Conservation (phyloP, 371 early-diverging fungal genomes). For the Syncephalastrum racemosum region DNA sequence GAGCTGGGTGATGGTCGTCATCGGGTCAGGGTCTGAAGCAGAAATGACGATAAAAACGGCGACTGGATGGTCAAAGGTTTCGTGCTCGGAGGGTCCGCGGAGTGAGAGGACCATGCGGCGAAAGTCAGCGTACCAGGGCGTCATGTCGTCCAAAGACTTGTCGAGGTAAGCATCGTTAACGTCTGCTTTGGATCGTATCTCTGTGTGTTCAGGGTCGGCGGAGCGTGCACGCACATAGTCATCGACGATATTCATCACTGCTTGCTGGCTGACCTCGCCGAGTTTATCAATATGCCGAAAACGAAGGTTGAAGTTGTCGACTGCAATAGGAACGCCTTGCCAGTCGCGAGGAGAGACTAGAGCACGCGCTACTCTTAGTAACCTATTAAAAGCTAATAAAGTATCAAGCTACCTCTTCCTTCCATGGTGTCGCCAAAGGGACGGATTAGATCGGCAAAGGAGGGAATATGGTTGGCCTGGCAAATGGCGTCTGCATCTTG, state of each 20-base stretch:
- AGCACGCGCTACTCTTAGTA: not conserved
- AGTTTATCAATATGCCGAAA: slow-evolving; percentile 62
- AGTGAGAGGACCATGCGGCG: slow-evolving; percentile 64
- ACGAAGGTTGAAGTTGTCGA: slow-evolving; percentile 72
- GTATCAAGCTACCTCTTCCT: slow-evolving; percentile 57
- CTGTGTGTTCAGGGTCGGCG: too few relatives aligned
- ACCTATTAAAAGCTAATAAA: not conserved
- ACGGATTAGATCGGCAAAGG: slow-evolving; percentile 71
- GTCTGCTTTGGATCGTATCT: slow-evolving; percentile 21
- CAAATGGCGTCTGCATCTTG: slow-evolving; percentile 73
- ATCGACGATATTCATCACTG: slow-evolving; percentile 55
- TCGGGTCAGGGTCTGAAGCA: slow-evolving; percentile 75
- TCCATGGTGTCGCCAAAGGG: slow-evolving; percentile 85
- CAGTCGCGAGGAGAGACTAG: slow-evolving; percentile 72
- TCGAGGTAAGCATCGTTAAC: slow-evolving; percentile 49
- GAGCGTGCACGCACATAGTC: slow-evolving; percentile 46
- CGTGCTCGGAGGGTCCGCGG: slow-evolving; percentile 81
- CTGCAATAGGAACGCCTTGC: slow-evolving; percentile 59
- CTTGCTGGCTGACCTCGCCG: slow-evolving; percentile 57
- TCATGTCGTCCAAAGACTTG: slow-evolving; percentile 47
- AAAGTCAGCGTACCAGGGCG: slow-evolving; percentile 91
- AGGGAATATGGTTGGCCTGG: slow-evolving; percentile 63
- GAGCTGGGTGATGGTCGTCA: slow-evolving; percentile 64
- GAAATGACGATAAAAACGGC: slow-evolving; percentile 80
- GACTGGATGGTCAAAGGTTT: slow-evolving; percentile 93